A percentile compares a stretch with the other conserved stretches of the same genome.
These are phyloP conservation scores for Neonectria punicea DNA, from an alignment of 2,329 filamentous ascomycete species.

Conservation along the genomic window DNA sequence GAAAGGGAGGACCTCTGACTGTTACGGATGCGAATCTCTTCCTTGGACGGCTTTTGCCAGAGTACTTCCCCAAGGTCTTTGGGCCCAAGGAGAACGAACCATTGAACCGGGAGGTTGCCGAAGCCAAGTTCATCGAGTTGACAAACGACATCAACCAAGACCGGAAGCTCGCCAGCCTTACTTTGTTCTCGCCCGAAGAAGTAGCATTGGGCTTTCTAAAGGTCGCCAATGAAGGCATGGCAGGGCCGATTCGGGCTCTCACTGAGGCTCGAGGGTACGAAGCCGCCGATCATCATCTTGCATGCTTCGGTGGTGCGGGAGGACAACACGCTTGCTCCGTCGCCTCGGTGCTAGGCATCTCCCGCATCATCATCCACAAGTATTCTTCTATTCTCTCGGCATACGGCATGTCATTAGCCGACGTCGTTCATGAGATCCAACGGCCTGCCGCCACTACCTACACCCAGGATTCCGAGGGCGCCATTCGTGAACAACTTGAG, in stretches of 20 bases:
- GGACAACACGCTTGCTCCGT: conserved; percentile 58
- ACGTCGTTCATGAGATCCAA: conserved; percentile 55
- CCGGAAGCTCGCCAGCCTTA: conserved; percentile 26
- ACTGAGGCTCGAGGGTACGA: conserved; percentile 45
- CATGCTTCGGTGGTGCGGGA: conserved; percentile 50
- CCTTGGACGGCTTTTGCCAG: conserved; percentile 68
- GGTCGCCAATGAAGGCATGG: conserved; percentile 81
- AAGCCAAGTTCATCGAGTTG: conserved; percentile 54
- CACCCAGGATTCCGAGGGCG: conserved; percentile 27
- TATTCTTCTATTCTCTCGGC: conserved; percentile 59
- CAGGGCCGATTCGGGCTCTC: conserved; percentile 67
- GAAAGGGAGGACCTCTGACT: conserved; percentile 75
- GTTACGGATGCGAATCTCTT: conserved; percentile 79
- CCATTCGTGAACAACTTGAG: conserved; percentile 38
- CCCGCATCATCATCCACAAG: conserved; percentile 54
- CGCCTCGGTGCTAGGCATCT: conserved; percentile 55
- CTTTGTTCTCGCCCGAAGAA: conserved; percentile 35
- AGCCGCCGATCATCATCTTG: conserved; percentile 39
- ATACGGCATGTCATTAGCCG: conserved; percentile 58
- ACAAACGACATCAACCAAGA: conserved; percentile 44
- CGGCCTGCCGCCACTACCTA: conserved; percentile 50
- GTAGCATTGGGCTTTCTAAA: conserved; percentile 78
- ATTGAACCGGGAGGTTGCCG: conserved; percentile 54
- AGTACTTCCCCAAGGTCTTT: conserved; percentile 65
- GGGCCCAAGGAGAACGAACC: not conserved